Base-by-base conservation (phyloP, 2,329 filamentous ascomycete genomes). In the Diaporthe humulicola region DNA sequence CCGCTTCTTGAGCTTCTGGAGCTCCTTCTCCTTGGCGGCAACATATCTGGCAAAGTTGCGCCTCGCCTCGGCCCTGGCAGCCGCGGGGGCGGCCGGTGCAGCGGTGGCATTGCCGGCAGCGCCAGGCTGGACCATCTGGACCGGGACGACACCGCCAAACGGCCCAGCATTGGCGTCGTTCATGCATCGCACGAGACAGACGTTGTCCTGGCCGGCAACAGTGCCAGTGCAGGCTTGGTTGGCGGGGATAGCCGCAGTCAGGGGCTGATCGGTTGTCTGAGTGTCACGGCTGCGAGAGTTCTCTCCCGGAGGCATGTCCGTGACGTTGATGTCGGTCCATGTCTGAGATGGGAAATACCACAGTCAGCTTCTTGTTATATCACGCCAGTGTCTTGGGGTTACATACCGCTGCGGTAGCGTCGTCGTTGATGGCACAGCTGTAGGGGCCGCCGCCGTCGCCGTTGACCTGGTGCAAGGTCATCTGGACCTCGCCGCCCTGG, bases 391-490 rank as follows among this genome's bases (percentile, higher is more conserved):
- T 38, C 7, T n/a, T 8, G 45, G 45, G 7, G 7, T 50, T 12
- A 66, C 60, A 48, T 30, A 69, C 64, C 64, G 36, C 33, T 28
- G 87, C 91, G 4, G 90, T 91, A 71, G 86, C 91, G 74, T 91
- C 90, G 70, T 85, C 82, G 79, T 92, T 91, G 80, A 93, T 91
- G 86, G 90, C 90, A 84, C 91, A 92, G 9, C 85, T 88, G 82
- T 92, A 93, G 1, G 91, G 91, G 22, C 92, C 92, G 73, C 89
- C 91, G 73, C 92, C 92, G 77, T 93, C 92, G 45, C 86, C 86
- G 82, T 93, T 93, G 81, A 93, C 90, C 81, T 93, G 91, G 83
- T 93, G 91, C 10, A 93, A 84, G 1, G 90, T 92, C 87, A 93
- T 92, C 78, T 84, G 84, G 75, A 93, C 79, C 73, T 86, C 78